Evolutionary conservation across 2,329 filamentous ascomycete genomes (phyloP), one percentile per base, ranked within the genome.

Genomic region (Trichoderma citrinoviride): DNA sequence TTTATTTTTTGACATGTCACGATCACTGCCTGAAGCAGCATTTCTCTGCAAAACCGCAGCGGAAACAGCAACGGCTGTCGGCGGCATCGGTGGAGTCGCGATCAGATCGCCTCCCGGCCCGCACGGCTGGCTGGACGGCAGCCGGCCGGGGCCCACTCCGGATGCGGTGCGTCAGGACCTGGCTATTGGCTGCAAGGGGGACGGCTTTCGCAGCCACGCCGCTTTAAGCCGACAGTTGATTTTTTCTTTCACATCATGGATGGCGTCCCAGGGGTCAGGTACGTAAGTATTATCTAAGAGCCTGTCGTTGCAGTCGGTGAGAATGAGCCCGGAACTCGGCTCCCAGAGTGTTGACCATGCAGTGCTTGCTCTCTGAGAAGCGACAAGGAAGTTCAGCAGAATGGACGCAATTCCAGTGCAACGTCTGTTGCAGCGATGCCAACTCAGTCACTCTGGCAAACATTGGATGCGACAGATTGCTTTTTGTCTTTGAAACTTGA

Each of bases 51-150:
- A 61, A 40, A 37, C 6, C 1, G 1, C 40, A 46, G 37, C 2
- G 19, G 5, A 14, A 43, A 19, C 14, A 15, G 47, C 19, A 8
- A 27, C 70, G 71, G 71, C 55, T 71, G 68, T 71, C 70, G 71
- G 71, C 67, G 69, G 70, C 66, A 69, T 71, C 70, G 71, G 67
- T 65, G 70, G 49, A 37, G 15, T 54, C 49, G 37, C 40, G 50
- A 27, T 44, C 29, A 54, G 29, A 49, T 54, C 53, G 33, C 21
- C 44, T 53, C 25, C 55, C 61, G 64, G 66, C 61, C 65, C 63
- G 55, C 52, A 46, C 21, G 44, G 44, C 47, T 63, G 41, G 50
- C 61, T 43, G 8, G 29, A 52, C 69, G 69, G 68, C 66, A 64
- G 64, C 65, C 67, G 69, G 66, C 54, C 64, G 63, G 68, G 60